Evolutionary conservation across 2,329 filamentous ascomycete species (phyloP).

Genomic region (Chaetomiaceae sp.): DNA sequence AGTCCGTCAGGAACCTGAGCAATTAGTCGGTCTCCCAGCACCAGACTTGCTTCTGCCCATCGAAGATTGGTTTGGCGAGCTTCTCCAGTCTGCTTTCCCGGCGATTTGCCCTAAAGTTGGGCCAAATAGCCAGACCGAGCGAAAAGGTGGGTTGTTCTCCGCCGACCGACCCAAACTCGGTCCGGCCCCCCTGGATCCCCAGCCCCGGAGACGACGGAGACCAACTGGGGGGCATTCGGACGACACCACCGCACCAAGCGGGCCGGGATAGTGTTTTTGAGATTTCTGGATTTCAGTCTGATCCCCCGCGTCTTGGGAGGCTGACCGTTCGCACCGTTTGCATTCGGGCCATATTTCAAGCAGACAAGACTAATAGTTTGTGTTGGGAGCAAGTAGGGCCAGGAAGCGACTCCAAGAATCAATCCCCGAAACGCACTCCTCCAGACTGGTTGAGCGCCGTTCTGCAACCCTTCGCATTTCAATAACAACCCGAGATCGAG

Average conservation of each 20-base stretch:
- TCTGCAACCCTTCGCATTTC: too few relatives aligned
- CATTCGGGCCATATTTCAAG: too few relatives aligned
- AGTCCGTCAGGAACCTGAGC: slow-evolving; percentile 2
- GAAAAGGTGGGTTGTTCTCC: slow-evolving; percentile 22
- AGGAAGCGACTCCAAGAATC: not conserved
- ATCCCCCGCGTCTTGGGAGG: not conserved
- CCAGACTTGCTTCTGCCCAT: not conserved
- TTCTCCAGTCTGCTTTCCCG: not conserved
- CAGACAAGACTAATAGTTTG: too few relatives aligned
- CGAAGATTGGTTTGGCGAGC: not conserved
- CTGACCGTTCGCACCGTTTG: not conserved
- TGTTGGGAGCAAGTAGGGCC: too few relatives aligned
- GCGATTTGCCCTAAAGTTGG: not conserved
- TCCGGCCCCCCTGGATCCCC: slow-evolving; percentile 9
- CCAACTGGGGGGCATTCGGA: not conserved
- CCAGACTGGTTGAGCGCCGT: not conserved
- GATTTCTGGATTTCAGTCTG: not conserved
- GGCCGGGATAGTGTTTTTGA: not conserved
- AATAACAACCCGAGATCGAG: too few relatives aligned
- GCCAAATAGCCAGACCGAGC: not conserved
- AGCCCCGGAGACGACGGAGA: not conserved
- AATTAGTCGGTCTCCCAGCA: not conserved
- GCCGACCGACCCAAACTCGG: slow-evolving; percentile 14
- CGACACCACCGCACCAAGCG: not conserved
- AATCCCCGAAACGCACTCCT: not conserved